Base-by-base conservation (phyloP, 495 filamentous ascomycete species). In the Hamigera avellanea region DNA sequence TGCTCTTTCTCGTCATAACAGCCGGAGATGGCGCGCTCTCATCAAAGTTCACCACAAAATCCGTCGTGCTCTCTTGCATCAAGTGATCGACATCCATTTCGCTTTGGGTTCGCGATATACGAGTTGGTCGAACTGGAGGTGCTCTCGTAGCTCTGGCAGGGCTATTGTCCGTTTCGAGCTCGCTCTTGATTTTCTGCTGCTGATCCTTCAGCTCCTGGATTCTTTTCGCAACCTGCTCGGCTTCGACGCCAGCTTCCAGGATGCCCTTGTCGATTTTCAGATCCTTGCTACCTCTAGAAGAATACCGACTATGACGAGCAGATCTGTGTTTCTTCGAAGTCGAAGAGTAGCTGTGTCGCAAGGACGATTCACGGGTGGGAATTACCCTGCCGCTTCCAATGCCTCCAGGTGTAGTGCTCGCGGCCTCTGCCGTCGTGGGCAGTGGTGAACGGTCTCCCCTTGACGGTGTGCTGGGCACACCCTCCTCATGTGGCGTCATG, bases 11-110 rank as follows among this genome's bases (percentile, higher is more conserved):
- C 8, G 64, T 68, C 33, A 75, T 69, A 14, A 85, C 66, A 1
- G 75, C 70, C 3, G 81, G 81, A 2, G 78, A 78, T 7, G 81
- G 81, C 1, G 81, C 81, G 37, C 76, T 80, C 29, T 81, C 77
- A 17, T 81, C 75, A 30, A 56, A 42, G n/a, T 21, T 47, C 17
- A 21, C 18, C 6, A 5, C 17, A 18, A 10, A 12, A 14, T 15
- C 32, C 3, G 7, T n/a, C 2, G 33, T 25, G 18, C 52, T 40
- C 15, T 58, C 56, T 30, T 54, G 33, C 39, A 41, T 27, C 19
- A 25, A 46, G 13, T 17, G 52, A 26, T 31, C 42, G 33, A 26
- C 46, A 35, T 44, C 54, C 38, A 36, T 40, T 44, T 53, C 54
- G 39, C 48, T 55, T 7, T 33, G 35, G n/a, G 45, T 44, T 35